Conservation (phyloP, 2,329 filamentous ascomycete genomes). For the Sclerotinia glacialis region DNA sequence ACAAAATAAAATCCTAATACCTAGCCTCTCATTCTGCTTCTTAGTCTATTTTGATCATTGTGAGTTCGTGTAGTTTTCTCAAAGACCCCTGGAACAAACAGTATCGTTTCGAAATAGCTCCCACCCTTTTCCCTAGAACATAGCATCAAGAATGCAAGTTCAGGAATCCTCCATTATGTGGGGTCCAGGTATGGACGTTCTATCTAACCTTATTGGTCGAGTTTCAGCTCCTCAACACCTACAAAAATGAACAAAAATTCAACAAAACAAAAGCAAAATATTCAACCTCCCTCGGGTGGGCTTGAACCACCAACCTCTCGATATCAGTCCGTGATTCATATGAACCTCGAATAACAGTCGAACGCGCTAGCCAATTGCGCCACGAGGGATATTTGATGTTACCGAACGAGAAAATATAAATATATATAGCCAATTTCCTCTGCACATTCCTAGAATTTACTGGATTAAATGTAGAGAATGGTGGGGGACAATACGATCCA, state of each 20-base stretch:
- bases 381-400: slow-evolving; percentile 13
- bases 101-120: no score
- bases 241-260: neutral
- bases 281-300: neutral
- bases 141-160: neutral
- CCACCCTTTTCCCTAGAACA: no score
- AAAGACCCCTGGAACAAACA: no score
- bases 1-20: no score
- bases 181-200: no score
- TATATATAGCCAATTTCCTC: rapidly evolving
- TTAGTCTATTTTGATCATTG: no score
- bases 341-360: neutral
- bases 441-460: no score
- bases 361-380: slow-evolving; percentile 21
- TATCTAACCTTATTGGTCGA: neutral
- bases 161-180: neutral
- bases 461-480: neutral
- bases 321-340: neutral
- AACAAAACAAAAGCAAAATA: neutral
- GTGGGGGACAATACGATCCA: neutral
- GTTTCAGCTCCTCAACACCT: neutral
- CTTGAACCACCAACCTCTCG: slow-evolving; percentile 17
- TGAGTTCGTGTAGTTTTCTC: no score
- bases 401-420: no score
- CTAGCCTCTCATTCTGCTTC: no score